Conservation (phyloP, 2,329 filamentous ascomycete species). For the Cadophora malorum region DNA sequence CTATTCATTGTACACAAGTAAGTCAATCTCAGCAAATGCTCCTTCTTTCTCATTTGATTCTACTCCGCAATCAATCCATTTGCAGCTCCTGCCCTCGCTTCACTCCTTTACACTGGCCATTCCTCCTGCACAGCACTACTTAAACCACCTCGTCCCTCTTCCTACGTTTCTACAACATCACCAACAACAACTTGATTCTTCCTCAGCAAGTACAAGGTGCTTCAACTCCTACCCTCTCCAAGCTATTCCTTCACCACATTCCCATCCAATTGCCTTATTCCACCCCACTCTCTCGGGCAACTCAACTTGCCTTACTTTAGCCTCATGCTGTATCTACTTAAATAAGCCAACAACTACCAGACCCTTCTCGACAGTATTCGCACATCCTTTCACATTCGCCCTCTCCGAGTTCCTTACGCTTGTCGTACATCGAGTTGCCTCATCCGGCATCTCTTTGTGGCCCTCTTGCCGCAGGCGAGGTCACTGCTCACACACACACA, state of each 20-base stretch:
- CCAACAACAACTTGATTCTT: not conserved
- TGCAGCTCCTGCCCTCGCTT: not conserved
- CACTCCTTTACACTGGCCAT: not conserved
- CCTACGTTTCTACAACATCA: constrained; percentile 3
- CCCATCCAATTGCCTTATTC: not conserved
- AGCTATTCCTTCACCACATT: not conserved
- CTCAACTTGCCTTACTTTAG: not conserved
- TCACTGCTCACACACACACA: not conserved
- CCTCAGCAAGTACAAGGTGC: not conserved
- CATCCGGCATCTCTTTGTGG: constrained; percentile 4
- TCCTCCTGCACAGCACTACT: not conserved
- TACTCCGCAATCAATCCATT: not conserved
- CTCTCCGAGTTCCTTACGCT: no score
- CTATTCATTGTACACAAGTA: not conserved
- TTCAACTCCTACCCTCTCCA: not conserved
- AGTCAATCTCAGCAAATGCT: not conserved
- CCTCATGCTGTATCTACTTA: not conserved
- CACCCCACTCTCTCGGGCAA: not conserved
- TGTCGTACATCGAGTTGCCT: not conserved
- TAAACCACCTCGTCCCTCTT: not conserved
- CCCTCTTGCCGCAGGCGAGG: constrained; percentile 11
- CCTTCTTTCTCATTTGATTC: not conserved
- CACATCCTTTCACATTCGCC: not conserved
- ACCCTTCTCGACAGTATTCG: not conserved
- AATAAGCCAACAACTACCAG: not conserved